Evolutionary conservation across 1,284 basidiomycete species (phyloP).

Genomic region (Porogramme epimiltina): DNA sequence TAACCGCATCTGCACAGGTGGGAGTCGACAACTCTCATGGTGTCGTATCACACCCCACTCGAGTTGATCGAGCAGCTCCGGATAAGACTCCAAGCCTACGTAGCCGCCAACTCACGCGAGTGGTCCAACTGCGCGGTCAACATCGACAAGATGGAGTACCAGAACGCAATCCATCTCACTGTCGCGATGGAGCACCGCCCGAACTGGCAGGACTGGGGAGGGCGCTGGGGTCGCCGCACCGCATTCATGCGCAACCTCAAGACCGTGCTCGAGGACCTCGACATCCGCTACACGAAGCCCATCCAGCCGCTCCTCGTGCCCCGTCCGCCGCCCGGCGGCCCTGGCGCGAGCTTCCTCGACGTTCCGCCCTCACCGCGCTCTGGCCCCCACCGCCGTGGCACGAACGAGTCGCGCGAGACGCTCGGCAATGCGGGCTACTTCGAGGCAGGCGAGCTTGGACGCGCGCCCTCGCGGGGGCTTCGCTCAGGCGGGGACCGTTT

Average conservation of each 20-base stretch:
- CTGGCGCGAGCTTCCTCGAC: constrained; percentile 13
- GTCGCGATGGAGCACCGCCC: constrained; percentile 80
- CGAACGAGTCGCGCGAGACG: constrained; percentile 13
- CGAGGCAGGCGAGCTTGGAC: constrained; percentile 21
- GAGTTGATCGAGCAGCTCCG: constrained; percentile 72
- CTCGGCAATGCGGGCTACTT: constrained; percentile 30
- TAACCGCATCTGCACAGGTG: constrained; percentile 39
- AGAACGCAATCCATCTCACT: constrained; percentile 68
- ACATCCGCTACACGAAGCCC: constrained; percentile 70
- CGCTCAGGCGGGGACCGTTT: constrained; percentile 20
- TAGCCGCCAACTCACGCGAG: constrained; percentile 70
- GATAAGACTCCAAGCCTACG: constrained; percentile 58
- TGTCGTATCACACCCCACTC: constrained; percentile 68
- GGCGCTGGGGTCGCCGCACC: constrained; percentile 71
- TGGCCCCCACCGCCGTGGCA: constrained; percentile 4
- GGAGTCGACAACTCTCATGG: constrained; percentile 70
- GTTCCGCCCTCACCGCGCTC: constrained; percentile 16
- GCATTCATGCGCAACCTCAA: constrained; percentile 76
- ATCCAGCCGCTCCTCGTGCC: constrained; percentile 71
- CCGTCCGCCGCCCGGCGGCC: constrained; percentile 16
- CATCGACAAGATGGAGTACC: constrained; percentile 78
- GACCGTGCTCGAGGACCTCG: constrained; percentile 68
- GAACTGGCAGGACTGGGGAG: constrained; percentile 90
- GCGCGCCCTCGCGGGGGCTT: constrained; percentile 23
- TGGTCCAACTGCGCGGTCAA: constrained; percentile 66